phyloP scores from a whole-genome alignment of 345 rosid species.

The Citrus maxima region DNA sequence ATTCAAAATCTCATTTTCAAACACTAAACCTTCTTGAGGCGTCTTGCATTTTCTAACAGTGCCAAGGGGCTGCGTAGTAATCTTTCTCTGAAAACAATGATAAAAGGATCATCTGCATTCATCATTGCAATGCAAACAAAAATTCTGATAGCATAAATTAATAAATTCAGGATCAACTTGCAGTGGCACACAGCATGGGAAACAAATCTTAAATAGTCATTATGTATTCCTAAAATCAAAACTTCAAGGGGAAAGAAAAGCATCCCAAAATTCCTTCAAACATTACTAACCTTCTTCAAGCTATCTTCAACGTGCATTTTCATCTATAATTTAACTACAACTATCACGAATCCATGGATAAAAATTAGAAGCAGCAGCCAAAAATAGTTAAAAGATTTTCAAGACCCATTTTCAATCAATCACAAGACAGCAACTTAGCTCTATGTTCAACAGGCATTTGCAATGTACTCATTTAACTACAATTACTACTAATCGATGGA shows the following conservation, averaged over 20 bases:
- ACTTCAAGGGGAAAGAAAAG: background rate
- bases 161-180: background rate
- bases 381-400: too few relatives aligned
- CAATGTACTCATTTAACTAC: too few relatives aligned
- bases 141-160: background rate
- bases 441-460: too few relatives aligned
- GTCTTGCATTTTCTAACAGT: constrained; percentile 89
- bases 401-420: too few relatives aligned
- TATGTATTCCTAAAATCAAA: background rate
- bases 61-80: constrained; percentile 83
- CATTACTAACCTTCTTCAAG: constrained; percentile 54
- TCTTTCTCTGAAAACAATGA: constrained; percentile 40
- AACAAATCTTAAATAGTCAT: background rate
- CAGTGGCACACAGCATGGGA: background rate
- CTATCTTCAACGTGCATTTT: too few relatives aligned
- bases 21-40: constrained; percentile 64
- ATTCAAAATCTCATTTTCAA: constrained; percentile 70
- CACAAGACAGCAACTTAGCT: too few relatives aligned
- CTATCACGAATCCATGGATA: too few relatives aligned
- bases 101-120: background rate
- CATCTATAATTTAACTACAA: too few relatives aligned
- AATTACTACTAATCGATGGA: too few relatives aligned
- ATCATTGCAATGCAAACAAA: background rate
- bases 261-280: background rate
- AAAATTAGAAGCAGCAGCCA: too few relatives aligned